Evolutionary conservation across 192 early-diverging fungal species (phyloP).

Genomic region (Podila minutissima): DNA sequence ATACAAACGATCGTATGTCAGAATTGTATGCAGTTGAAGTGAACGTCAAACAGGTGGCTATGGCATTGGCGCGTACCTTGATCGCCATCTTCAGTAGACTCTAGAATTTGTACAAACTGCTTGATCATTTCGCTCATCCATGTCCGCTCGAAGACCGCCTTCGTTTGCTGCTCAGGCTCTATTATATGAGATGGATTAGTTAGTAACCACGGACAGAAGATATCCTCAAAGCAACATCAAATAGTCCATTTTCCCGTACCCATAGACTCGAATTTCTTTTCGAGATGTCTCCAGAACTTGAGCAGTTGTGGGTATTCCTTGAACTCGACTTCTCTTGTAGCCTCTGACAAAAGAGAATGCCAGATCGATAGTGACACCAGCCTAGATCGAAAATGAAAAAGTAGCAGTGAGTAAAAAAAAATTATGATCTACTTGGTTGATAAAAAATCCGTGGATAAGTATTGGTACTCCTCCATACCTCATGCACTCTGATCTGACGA

Average conservation of each 20-base stretch:
- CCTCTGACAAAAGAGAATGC: slow-evolving; percentile 66
- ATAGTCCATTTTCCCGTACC: slow-evolving; percentile 30
- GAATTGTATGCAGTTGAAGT: slow-evolving; percentile 8
- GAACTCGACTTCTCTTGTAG: slow-evolving; percentile 70
- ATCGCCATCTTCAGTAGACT: slow-evolving; percentile 59
- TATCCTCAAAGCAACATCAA: too few species aligned
- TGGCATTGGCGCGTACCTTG: slow-evolving; percentile 39
- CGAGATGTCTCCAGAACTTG: slow-evolving; percentile 73
- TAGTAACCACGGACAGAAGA: background rate
- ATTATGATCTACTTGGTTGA: background rate
- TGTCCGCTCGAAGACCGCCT: slow-evolving; percentile 63
- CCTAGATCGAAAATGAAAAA: slow-evolving; percentile 22
- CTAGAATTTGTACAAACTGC: slow-evolving; percentile 69
- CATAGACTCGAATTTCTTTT: slow-evolving; percentile 62
- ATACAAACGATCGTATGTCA: too few species aligned
- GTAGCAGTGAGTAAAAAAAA: background rate
- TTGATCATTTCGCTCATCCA: slow-evolving; percentile 77
- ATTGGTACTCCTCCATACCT: slow-evolving; percentile 39
- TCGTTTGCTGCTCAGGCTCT: slow-evolving; percentile 60
- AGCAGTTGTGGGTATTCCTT: slow-evolving; percentile 64
- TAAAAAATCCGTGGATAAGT: background rate
- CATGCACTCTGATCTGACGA: slow-evolving; percentile 84
- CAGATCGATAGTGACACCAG: slow-evolving; percentile 82
- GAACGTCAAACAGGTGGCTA: background rate
- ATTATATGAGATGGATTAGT: background rate